Base-by-base conservation (phyloP, 2,329 filamentous ascomycete genomes). In the Fusarium siculi region DNA sequence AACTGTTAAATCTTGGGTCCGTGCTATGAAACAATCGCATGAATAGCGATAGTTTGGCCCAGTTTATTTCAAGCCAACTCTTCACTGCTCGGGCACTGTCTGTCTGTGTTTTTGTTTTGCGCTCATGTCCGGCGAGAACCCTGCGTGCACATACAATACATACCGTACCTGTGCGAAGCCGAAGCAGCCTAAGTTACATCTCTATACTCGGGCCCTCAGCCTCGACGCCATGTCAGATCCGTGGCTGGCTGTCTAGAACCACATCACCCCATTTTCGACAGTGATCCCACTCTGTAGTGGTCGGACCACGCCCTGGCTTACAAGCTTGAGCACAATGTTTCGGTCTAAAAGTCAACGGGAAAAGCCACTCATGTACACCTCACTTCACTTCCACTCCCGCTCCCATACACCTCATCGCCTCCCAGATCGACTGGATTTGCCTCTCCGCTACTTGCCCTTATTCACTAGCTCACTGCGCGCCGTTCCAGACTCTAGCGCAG, bases 171-270 rank as follows among this genome's bases (percentile, higher is more conserved):
- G 40, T n/a, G 37, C 44, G 23, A 36, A 63, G 21, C 49, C 30
- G 28, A 54, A 25, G 55, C 25, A 23, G 23, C 25, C 44, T 30
- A 30, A 30, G 28, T 30, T 30, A 10, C 28, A 30, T 30, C 28
- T 53, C 57, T 43, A 25, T 42, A 50, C 44, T 55, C 46, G 62
- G 52, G 21, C 56, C 39, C 63, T 68, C 50, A 68, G 43, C 64
- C 66, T 63, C 34, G 44, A 67, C 56, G 62, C 62, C 62, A 57
- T 65, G 23, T 46, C 68, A 68, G 68, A 72, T 72, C 52, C 40
- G 53, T 71, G 56, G 59, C 66, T 47, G 39, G 16, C 39, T 66
- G 49, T 44, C 52, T 61, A 42, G 55, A 68, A 50, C 65, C 47
- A 49, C 55, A 68, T 69, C 58, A 42, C 39, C 36, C 43, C 66